These are phyloP conservation scores for Teratosphaeria destructans DNA, from an alignment of 2,329 filamentous ascomycete genomes.

Conservation along the genomic window DNA sequence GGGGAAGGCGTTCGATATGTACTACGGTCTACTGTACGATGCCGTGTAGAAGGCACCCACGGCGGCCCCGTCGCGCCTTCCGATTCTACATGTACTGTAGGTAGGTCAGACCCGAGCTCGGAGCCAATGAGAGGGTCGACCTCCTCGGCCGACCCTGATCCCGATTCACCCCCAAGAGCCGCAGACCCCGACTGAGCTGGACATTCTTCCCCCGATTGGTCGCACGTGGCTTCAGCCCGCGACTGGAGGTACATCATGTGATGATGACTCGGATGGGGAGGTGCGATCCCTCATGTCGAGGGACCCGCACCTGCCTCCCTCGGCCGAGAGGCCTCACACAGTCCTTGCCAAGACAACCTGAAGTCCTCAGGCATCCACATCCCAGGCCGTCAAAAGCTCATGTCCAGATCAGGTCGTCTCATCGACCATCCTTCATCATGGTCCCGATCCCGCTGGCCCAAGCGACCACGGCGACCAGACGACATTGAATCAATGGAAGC, in stretches of 20 bases:
- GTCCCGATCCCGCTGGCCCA: too few species aligned
- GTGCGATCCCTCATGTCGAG: neutral
- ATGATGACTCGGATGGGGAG: neutral
- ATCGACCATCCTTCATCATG: too few species aligned
- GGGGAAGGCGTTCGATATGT: neutral
- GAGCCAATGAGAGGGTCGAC: neutral
- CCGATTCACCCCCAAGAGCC: too few species aligned
- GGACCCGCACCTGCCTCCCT: too few species aligned
- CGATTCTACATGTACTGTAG: neutral
- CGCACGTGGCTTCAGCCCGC: neutral
- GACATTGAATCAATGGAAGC: too few species aligned
- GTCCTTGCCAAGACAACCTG: too few species aligned
- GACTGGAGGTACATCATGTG: too few species aligned
- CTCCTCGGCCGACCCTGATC: neutral
- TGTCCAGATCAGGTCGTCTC: too few species aligned
- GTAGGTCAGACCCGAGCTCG: neutral
- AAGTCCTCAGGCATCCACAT: too few species aligned
- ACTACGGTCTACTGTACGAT: neutral
- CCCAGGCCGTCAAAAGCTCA: too few species aligned
- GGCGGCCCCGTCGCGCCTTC: neutral
- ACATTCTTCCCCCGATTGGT: neutral
- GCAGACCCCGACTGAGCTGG: neutral
- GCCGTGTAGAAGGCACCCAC: neutral
- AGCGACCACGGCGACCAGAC: too few species aligned
- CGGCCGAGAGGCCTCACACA: too few species aligned